Conservation (phyloP, 2,329 filamentous ascomycete genomes). For the Colletotrichum sidae region DNA sequence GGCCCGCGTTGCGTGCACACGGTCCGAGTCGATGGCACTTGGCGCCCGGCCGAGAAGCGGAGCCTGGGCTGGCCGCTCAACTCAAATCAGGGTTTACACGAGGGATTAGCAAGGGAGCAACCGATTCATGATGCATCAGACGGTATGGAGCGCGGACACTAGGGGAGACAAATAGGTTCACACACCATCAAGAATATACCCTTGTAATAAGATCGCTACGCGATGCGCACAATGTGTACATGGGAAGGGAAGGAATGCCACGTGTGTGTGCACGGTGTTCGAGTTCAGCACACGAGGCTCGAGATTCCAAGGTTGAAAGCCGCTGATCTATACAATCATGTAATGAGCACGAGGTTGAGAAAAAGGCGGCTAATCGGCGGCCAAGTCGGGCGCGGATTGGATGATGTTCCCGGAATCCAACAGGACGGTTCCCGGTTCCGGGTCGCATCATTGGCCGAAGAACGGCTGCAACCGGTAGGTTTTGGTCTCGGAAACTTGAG, state of each 20-base stretch:
- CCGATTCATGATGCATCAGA: slow-evolving; percentile 27
- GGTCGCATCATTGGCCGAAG: slow-evolving; percentile 16
- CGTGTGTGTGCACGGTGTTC: not conserved
- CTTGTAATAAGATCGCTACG: slow-evolving; percentile 27
- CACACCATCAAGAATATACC: slow-evolving; percentile 33
- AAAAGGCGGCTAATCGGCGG: too few species aligned
- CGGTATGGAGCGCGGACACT: slow-evolving; percentile 8
- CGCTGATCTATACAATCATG: too few species aligned
- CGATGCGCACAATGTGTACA: not conserved
- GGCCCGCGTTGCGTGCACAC: not conserved
- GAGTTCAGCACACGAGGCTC: not conserved
- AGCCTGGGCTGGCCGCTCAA: not conserved
- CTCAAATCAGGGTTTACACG: slow-evolving; percentile 8
- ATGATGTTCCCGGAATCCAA: slow-evolving; percentile 30
- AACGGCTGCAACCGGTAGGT: slow-evolving; percentile 28
- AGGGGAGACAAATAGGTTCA: slow-evolving; percentile 19
- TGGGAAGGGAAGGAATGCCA: not conserved
- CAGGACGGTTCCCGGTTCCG: slow-evolving; percentile 13
- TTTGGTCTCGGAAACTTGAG: not conserved
- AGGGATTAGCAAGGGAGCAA: slow-evolving; percentile 3
- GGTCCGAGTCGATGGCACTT: not conserved
- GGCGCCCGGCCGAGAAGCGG: not conserved
- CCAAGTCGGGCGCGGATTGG: slow-evolving; percentile 16
- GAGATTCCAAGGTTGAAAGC: too few species aligned
- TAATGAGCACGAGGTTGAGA: too few species aligned